Percentiles rank a stretch among this genome's conserved stretches.
These are phyloP conservation scores for Xylaria curta DNA, from an alignment of 495 filamentous ascomycete species.

Conservation along the genomic window DNA sequence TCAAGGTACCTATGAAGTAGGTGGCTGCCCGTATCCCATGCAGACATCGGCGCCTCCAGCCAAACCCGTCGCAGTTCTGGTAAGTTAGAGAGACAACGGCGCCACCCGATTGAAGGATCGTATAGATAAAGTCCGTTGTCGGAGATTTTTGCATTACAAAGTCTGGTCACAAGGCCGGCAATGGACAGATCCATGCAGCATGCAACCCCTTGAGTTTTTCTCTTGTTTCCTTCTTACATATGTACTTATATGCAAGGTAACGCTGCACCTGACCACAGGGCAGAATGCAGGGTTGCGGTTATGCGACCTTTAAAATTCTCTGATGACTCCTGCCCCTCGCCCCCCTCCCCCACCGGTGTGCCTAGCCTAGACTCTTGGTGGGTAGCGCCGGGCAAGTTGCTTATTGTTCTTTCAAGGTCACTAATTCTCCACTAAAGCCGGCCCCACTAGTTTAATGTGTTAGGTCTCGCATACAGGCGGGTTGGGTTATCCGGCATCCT, in stretches of 20 bases:
- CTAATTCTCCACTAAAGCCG: neutral
- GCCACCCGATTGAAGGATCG: conserved; percentile 1
- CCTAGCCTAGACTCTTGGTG: neutral
- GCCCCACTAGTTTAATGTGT: neutral
- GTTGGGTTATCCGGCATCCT: neutral
- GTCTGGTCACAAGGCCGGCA: conserved; percentile 21
- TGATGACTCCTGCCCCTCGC: neutral
- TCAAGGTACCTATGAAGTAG: neutral
- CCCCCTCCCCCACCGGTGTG: neutral
- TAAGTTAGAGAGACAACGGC: neutral
- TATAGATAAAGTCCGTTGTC: conserved; percentile 11
- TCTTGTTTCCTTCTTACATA: neutral
- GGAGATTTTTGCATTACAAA: conserved; percentile 7
- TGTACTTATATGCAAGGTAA: conserved; percentile 7
- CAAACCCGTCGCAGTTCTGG: neutral
- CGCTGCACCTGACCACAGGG: conserved; percentile 7
- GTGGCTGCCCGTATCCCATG: neutral
- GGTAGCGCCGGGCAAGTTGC: neutral
- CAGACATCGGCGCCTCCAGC: neutral
- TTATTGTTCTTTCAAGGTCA: too few species aligned
- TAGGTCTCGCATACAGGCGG: conserved; percentile 9
- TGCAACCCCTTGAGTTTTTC: neutral
- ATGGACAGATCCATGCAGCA: neutral
- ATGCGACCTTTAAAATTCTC: neutral
- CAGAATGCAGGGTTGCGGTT: neutral